phyloP scores from a whole-genome alignment of 495 filamentous ascomycete genomes.

The Neurospora discreta region DNA sequence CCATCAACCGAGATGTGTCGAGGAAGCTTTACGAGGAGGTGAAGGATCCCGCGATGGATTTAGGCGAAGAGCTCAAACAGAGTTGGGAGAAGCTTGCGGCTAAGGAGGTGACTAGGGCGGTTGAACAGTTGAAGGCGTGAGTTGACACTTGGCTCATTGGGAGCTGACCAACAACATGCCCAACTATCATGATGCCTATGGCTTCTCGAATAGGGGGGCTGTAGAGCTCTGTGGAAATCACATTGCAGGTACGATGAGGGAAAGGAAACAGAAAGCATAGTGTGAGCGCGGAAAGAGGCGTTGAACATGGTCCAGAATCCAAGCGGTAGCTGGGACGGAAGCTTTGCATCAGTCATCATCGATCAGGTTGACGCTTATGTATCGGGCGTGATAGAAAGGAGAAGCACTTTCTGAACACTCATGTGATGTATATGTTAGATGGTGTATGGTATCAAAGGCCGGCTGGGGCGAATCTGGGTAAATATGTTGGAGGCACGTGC shows the following conservation, averaged over 20 bases:
- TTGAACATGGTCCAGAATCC: not conserved
- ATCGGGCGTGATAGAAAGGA: not conserved
- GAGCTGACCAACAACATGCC: not conserved
- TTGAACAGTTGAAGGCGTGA: constrained; percentile 34
- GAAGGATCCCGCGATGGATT: constrained; percentile 38
- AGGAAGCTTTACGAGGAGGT: constrained; percentile 77
- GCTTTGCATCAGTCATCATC: not conserved
- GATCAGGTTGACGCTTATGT: not conserved
- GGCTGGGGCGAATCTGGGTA: not conserved
- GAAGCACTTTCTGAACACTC: not conserved
- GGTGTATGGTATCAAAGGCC: not conserved
- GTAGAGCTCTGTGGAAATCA: not conserved
- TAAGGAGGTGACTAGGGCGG: constrained; percentile 62
- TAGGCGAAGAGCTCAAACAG: constrained; percentile 44
- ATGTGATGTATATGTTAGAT: not conserved
- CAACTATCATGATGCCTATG: not conserved
- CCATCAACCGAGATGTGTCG: constrained; percentile 76
- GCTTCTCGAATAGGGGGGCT: not conserved
- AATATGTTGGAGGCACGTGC: too few species aligned
- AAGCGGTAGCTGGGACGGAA: not conserved
- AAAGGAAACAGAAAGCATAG: not conserved
- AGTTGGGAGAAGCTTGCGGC: constrained; percentile 59
- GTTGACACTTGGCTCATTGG: not conserved
- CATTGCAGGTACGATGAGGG: not conserved
- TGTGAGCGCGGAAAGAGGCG: not conserved